A percentile compares a stretch with the other conserved stretches of the same genome.
These are phyloP conservation scores for Boletus mariae DNA, from an alignment of 1,284 basidiomycete species.

Conservation along the genomic window DNA sequence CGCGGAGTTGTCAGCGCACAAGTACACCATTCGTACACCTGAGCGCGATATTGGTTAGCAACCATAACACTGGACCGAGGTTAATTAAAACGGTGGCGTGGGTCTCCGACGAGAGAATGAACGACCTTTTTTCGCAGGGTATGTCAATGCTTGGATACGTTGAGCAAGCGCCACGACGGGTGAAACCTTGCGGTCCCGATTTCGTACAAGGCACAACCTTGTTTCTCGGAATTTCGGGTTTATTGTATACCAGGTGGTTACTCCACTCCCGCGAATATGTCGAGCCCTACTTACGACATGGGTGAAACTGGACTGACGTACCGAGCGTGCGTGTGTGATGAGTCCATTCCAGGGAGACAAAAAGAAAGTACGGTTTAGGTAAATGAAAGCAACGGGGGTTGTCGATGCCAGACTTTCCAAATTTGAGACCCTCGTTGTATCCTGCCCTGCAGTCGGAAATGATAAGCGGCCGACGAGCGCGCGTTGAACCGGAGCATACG, in stretches of 20 bases:
- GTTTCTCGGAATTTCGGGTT: too few species aligned
- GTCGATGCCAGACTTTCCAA: constrained; percentile 30
- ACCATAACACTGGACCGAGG: constrained; percentile 3
- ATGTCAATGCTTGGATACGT: too few species aligned
- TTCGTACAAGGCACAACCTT: neutral
- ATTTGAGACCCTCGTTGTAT: constrained; percentile 2
- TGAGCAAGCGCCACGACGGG: neutral
- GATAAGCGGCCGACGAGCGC: constrained; percentile 17
- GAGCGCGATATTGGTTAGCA: too few species aligned
- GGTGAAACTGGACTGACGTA: neutral
- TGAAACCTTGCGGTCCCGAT: neutral
- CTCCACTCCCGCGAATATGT: too few species aligned
- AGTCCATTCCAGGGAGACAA: neutral
- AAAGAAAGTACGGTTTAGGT: neutral
- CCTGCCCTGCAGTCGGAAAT: constrained; percentile 19
- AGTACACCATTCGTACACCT: too few species aligned
- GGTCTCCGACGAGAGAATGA: too few species aligned
- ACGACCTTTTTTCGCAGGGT: too few species aligned
- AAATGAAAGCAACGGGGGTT: neutral
- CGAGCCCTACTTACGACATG: too few species aligned
- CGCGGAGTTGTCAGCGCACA: constrained; percentile 15
- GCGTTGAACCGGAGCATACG: constrained; percentile 5
- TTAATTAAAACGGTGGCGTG: constrained; percentile 2
- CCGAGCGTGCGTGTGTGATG: neutral
- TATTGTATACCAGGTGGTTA: too few species aligned